phyloP scores from a whole-genome alignment of 768 basidiomycete species.

The Lentinula boryana region DNA sequence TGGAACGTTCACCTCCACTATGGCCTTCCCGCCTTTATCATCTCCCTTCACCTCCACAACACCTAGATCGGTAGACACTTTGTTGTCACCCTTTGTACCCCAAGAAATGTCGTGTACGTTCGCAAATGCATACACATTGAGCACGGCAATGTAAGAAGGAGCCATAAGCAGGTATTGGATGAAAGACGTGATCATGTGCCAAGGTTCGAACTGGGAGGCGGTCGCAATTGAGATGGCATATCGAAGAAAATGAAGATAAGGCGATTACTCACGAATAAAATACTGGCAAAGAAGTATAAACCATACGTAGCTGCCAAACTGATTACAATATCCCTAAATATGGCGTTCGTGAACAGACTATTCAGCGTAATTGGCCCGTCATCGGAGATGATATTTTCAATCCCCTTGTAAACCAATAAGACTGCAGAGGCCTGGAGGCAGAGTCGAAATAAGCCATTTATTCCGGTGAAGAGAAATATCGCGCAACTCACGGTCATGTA shows the following conservation, averaged over 20 bases:
- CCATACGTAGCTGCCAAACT: conserved; percentile 77
- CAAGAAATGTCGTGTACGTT: conserved; percentile 92
- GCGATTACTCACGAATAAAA: conserved; percentile 72
- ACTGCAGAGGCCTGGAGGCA: conserved; percentile 60
- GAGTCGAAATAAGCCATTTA: conserved; percentile 2
- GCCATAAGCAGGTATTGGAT: conserved; percentile 89
- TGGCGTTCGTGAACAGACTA: conserved; percentile 68
- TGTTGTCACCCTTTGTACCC: conserved; percentile 96
- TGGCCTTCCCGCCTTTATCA: conserved; percentile 48
- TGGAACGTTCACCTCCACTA: conserved; percentile 83
- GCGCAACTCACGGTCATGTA: conserved; percentile 79
- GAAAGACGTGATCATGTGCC: conserved; percentile 98
- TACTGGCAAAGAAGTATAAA: conserved; percentile 74
- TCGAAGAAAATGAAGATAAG: background rate
- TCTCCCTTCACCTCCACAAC: conserved; percentile 49
- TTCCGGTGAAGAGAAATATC: background rate
- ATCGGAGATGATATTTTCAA: conserved; percentile 49
- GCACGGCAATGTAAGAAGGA: conserved; percentile 88
- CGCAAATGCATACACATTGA: conserved; percentile 91
- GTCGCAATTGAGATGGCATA: background rate
- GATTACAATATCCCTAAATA: conserved; percentile 68
- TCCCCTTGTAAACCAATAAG: conserved; percentile 77
- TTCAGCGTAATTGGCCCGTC: conserved; percentile 42
- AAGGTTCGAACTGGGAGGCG: conserved; percentile 74
- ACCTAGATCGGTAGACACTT: conserved; percentile 78